Percentiles rank a stretch among this genome's conserved stretches.
phyloP scores from a whole-genome alignment of 2,329 filamentous ascomycete species.

The Coniochaeta sp. region DNA sequence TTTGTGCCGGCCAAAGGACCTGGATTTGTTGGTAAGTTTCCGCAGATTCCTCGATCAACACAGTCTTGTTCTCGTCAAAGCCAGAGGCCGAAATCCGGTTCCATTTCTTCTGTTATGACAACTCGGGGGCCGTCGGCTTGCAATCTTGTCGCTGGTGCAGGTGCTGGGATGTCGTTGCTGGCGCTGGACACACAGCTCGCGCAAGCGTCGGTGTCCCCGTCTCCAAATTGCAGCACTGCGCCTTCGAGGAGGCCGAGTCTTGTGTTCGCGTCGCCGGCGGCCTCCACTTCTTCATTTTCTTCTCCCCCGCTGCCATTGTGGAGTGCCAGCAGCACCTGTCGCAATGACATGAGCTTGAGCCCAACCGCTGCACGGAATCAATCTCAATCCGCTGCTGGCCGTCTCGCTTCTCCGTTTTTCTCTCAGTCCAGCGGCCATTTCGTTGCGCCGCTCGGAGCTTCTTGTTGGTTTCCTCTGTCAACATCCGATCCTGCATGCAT shows the following conservation, averaged over 20 bases:
- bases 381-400: slow-evolving; percentile 14
- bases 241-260: slow-evolving; percentile 15
- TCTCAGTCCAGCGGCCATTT: slow-evolving; percentile 46
- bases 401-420: slow-evolving; percentile 38
- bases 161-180: not conserved
- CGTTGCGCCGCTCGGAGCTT: slow-evolving; percentile 41
- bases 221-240: slow-evolving; percentile 12
- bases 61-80: slow-evolving; percentile 10
- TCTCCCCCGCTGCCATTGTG: slow-evolving; percentile 22
- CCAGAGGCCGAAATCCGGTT: slow-evolving; percentile 8
- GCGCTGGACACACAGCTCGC: slow-evolving; percentile 18
- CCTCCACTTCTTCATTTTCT: slow-evolving; percentile 13
- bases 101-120: slow-evolving; percentile 17
- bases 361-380: slow-evolving; percentile 10
- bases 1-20: slow-evolving; percentile 38
- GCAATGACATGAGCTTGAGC: slow-evolving; percentile 14
- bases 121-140: slow-evolving; percentile 13
- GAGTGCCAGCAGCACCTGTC: slow-evolving; percentile 17
- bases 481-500: slow-evolving; percentile 10
- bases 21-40: slow-evolving; percentile 50
- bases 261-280: slow-evolving; percentile 22
- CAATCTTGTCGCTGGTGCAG: slow-evolving; percentile 10
- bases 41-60: slow-evolving; percentile 26
- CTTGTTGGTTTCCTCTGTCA: slow-evolving; percentile 44
- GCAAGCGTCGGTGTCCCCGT: slow-evolving; percentile 17